Percentiles rank a stretch among this genome's conserved stretches.
These are phyloP conservation scores for Wakefieldia striispora DNA, from an alignment of 768 basidiomycete species.

Conservation along the genomic window DNA sequence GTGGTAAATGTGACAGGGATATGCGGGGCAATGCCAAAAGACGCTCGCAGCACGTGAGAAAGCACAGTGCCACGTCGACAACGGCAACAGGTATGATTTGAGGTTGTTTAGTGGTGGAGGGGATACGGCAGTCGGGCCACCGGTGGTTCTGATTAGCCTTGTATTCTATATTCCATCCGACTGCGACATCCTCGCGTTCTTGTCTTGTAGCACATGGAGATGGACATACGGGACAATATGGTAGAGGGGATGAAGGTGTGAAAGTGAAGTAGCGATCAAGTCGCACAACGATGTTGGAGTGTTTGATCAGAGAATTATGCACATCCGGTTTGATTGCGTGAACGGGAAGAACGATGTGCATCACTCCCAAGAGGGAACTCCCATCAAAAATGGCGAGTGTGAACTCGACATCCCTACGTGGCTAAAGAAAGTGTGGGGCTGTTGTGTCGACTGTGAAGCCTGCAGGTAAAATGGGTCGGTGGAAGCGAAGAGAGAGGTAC, in stretches of 20 bases:
- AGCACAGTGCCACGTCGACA: not conserved
- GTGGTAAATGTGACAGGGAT: not conserved
- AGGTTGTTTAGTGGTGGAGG: not conserved
- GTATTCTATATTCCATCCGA: conserved; percentile 14
- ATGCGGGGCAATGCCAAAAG: not conserved
- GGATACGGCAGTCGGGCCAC: not conserved
- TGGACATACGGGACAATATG: conserved; percentile 1
- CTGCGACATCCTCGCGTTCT: not conserved
- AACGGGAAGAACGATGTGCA: conserved; percentile 1
- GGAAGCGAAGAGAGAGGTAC: conserved; percentile 38
- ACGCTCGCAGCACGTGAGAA: not conserved
- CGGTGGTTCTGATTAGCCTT: conserved; percentile 1
- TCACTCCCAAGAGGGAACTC: conserved; percentile 28
- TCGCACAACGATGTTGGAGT: conserved; percentile 14
- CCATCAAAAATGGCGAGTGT: conserved; percentile 40
- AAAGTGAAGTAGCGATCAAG: conserved; percentile 2
- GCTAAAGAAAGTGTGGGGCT: conserved; percentile 34
- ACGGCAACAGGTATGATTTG: conserved; percentile 6
- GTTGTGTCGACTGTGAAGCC: conserved; percentile 37
- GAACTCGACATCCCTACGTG: conserved; percentile 37
- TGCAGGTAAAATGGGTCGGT: conserved; percentile 53
- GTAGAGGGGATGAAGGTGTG: conserved; percentile 1
- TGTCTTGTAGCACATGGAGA: conserved; percentile 1
- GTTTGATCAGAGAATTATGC: conserved; percentile 5
- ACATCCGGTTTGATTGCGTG: conserved; percentile 2